phyloP scores from a whole-genome alignment of 768 basidiomycete genomes.

The Phanerochaete sordida region DNA sequence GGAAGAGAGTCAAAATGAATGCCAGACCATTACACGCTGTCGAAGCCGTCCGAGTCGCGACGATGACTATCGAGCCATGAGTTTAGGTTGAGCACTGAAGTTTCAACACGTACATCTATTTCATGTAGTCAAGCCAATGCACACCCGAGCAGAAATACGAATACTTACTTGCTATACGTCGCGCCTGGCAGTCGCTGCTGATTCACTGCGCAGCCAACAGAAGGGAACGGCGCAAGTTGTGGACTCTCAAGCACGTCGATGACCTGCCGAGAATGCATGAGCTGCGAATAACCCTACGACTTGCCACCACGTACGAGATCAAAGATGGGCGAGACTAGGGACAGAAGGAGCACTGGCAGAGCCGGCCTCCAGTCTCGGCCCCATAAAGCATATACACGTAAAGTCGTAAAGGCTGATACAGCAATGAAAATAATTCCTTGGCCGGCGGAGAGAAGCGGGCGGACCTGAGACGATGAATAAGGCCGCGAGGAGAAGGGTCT shows the following conservation, averaged over 20 bases:
- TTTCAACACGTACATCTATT: neutral
- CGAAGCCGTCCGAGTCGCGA: slow-evolving; percentile 10
- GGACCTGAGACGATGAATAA: slow-evolving; percentile 14
- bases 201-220: slow-evolving; percentile 14
- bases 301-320: slow-evolving; percentile 7
- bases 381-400: slow-evolving; percentile 20
- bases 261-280: slow-evolving; percentile 2
- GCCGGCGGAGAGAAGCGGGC: neutral
- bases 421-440: neutral
- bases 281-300: neutral
- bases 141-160: neutral
- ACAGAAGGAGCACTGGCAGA: slow-evolving; percentile 13
- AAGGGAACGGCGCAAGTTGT: slow-evolving; percentile 14
- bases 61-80: slow-evolving; percentile 8
- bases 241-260: slow-evolving; percentile 3
- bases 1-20: slow-evolving; percentile 11
- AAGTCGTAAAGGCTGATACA: slow-evolving; percentile 12
- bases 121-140: too few species aligned
- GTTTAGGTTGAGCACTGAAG: neutral
- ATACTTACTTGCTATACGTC: slow-evolving; percentile 12
- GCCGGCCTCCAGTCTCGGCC: slow-evolving; percentile 16
- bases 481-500: slow-evolving; percentile 5
- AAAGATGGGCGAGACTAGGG: slow-evolving; percentile 9
- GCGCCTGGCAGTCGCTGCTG: neutral
- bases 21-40: slow-evolving; percentile 13